Conservation (phyloP, 1,284 basidiomycete species). For the Malassezia nana region DNA sequence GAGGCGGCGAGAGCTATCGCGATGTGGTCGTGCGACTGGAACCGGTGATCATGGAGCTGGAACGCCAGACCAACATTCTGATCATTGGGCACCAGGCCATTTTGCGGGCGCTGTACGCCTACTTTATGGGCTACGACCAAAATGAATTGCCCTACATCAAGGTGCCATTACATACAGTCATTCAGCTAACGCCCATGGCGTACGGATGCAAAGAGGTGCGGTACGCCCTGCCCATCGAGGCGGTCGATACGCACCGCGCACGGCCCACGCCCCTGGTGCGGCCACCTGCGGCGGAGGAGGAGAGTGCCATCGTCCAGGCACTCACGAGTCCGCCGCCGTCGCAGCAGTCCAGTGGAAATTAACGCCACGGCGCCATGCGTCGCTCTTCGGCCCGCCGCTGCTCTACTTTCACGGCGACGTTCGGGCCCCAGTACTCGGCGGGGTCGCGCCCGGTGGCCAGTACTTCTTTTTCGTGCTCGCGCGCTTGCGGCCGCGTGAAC, state of each 20-base stretch:
- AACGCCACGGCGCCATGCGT: slow-evolving; percentile 19
- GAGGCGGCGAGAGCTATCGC: slow-evolving; percentile 82
- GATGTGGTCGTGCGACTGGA: slow-evolving; percentile 85
- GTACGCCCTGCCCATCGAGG: slow-evolving; percentile 51
- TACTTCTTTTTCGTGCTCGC: slow-evolving; percentile 35
- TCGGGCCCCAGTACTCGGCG: slow-evolving; percentile 38
- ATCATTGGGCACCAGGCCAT: slow-evolving; percentile 85
- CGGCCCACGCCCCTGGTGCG: slow-evolving; percentile 21
- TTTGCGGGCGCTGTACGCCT: slow-evolving; percentile 58
- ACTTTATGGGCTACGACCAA: slow-evolving; percentile 85
- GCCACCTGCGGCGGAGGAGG: background rate
- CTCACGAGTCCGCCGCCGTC: slow-evolving; percentile 1
- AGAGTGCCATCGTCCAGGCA: background rate
- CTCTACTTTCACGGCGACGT: slow-evolving; percentile 28
- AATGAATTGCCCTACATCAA: slow-evolving; percentile 96
- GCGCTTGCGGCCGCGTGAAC: slow-evolving; percentile 32
- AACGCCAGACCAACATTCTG: slow-evolving; percentile 90
- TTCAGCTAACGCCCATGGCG: slow-evolving; percentile 92
- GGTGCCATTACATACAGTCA: slow-evolving; percentile 75
- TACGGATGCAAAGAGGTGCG: slow-evolving; percentile 98
- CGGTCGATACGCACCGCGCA: slow-evolving; percentile 43
- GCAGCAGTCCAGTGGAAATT: background rate
- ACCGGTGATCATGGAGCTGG: slow-evolving; percentile 97
- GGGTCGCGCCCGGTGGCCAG: slow-evolving; percentile 31
- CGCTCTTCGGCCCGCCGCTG: slow-evolving; percentile 34